Evolutionary conservation across 1,284 basidiomycete species (phyloP), one percentile per base, ranked within the genome.

Genomic region (Rhodotorula sp.): DNA sequence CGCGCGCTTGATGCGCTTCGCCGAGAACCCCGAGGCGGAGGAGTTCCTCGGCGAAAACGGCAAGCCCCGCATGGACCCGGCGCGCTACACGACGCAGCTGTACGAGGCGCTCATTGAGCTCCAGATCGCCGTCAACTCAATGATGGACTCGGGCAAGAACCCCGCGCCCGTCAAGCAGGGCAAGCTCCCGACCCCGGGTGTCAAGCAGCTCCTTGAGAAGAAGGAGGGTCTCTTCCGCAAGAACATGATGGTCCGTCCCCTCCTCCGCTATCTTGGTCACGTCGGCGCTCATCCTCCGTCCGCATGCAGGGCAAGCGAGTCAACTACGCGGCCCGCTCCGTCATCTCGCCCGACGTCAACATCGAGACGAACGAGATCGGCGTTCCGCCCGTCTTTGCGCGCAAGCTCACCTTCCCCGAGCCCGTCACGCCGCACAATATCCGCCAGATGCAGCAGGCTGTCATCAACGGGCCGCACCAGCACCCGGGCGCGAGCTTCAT

Each of bases 361-460:
- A 98, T 99, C 78, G 97, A 99, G 84, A 94, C 97, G 51, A 97
- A 95, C 82, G 97, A 99, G 82, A 99, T 99, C 72, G 97, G 97
- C 66, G 89, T 99, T 37, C 97, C 97, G 22, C 97, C 97, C 54
- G 91, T 99, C 66, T 99, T 99, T 81, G 97, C 97, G 6, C 88
- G 90, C 78, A 98, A 97, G 81, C 85, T 99, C 78, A 99, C 97
- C 9, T 99, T 94, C 82, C 94, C 97, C 21, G 97, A 98, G 82
- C 94, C 96, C 6, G 97, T 99, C 48, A 99, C 94, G 6, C 87
- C 90, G 41, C 87, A 90, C 77, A 99, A 99, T 82, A 88, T 97
- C 73, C 89, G 93, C 75, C 88, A 92, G 80, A 85, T 99, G 85
- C 88, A 94, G 53, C 90, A 93, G 80, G 86, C 92, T 74, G 96